These are phyloP conservation scores for Barnettozyma pratensis DNA, from an alignment of 805 yeast genomes.

Conservation along the genomic window DNA sequence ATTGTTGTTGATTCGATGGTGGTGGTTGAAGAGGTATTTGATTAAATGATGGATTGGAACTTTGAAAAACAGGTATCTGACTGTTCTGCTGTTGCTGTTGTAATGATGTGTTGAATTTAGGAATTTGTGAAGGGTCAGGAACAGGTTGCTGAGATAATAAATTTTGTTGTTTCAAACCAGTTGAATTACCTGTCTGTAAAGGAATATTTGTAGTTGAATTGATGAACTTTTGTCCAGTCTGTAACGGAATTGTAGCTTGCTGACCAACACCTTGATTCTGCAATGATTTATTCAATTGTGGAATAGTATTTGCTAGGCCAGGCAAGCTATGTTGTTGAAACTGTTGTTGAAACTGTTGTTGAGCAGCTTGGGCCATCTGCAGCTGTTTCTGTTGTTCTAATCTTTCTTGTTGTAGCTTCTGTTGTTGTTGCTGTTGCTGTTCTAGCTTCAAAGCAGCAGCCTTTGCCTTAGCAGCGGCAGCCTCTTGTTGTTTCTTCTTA, in stretches of 20 bases:
- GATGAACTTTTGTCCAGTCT: background rate
- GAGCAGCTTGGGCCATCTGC: conserved; percentile 19
- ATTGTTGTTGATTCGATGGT: background rate
- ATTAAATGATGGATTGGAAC: background rate
- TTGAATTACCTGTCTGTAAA: background rate
- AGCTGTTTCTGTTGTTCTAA: conserved; percentile 24
- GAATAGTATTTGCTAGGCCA: background rate
- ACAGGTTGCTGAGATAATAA: background rate
- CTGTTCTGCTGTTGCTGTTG: background rate
- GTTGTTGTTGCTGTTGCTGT: conserved; percentile 41
- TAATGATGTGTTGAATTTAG: conserved; percentile 4
- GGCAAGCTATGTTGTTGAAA: background rate
- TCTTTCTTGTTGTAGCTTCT: conserved; percentile 24
- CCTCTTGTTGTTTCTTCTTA: conserved; percentile 61
- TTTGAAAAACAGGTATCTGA: conserved; percentile 9
- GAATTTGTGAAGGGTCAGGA: conserved; percentile 8
- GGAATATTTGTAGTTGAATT: background rate
- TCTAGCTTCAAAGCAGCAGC: conserved; percentile 50
- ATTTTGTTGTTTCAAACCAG: conserved; percentile 1
- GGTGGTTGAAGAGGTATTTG: background rate
- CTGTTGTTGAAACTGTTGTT: conserved; percentile 12
- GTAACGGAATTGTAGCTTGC: background rate
- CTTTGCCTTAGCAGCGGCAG: conserved; percentile 54
- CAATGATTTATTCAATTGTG: conserved; percentile 2
- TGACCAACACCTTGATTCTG: background rate